A percentile compares a stretch with the other conserved stretches of the same genome.
These are phyloP conservation scores for Saccharomyces hybrid DNA, from an alignment of 1,139 yeast genomes.

Conservation along the genomic window DNA sequence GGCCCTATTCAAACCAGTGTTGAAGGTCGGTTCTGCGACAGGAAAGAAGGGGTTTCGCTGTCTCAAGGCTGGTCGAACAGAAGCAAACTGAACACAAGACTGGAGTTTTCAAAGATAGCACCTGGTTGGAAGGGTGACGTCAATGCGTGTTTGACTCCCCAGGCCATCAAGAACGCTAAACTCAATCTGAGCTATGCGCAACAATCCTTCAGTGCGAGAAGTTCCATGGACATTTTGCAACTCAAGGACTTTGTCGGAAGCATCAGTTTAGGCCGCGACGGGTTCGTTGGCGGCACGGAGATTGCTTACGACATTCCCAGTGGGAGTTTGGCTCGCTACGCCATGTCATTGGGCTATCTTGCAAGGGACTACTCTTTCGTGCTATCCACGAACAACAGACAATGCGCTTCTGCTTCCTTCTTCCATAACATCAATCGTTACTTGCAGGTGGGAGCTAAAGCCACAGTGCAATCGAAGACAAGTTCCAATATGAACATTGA, in stretches of 20 bases:
- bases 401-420: slow-evolving; percentile 91
- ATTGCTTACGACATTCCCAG: slow-evolving; percentile 91
- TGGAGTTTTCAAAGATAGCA: slow-evolving; percentile 86
- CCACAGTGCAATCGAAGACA: slow-evolving; percentile 87
- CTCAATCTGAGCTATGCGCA: slow-evolving; percentile 88
- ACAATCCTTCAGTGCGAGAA: slow-evolving; percentile 90
- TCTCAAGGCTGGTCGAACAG: slow-evolving; percentile 98
- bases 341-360: slow-evolving; percentile 90
- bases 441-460: slow-evolving; percentile 97
- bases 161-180: slow-evolving; percentile 82
- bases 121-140: slow-evolving; percentile 94
- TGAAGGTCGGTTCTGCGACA: slow-evolving; percentile 91
- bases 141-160: slow-evolving; percentile 82
- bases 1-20: slow-evolving; percentile 81
- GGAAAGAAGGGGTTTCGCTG: slow-evolving; percentile 84
- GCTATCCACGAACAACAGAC: slow-evolving; percentile 79
- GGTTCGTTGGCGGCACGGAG: slow-evolving; percentile 96
- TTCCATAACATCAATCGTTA: slow-evolving; percentile 89
- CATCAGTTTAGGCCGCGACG: slow-evolving; percentile 90
- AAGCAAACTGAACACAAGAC: slow-evolving; percentile 85
- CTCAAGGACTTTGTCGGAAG: slow-evolving; percentile 96
- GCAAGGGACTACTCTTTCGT: slow-evolving; percentile 85
- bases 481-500: slow-evolving; percentile 72
- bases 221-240: slow-evolving; percentile 88
- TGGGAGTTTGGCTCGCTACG: slow-evolving; percentile 90